Conservation (phyloP, 2,329 filamentous ascomycete species). For the Clonostachys sp. region DNA sequence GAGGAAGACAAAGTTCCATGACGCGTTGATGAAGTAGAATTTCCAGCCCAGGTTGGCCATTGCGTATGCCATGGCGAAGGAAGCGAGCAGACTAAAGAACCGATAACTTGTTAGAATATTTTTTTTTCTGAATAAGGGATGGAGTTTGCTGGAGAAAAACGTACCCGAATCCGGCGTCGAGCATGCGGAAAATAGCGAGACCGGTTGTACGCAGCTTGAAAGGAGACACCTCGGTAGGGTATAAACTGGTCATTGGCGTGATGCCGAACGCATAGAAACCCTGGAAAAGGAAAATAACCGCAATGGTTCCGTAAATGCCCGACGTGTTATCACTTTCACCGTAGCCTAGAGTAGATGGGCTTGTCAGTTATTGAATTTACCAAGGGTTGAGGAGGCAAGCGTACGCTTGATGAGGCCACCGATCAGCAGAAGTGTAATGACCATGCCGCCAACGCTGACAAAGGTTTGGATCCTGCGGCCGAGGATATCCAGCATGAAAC, state of each 20-base stretch:
- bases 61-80: constrained; percentile 19
- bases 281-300: constrained; percentile 24
- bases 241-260: constrained; percentile 24
- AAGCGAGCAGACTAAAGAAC: constrained; percentile 11
- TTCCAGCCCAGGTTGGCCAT: constrained; percentile 21
- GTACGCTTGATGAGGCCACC: constrained; percentile 16
- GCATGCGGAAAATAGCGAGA: constrained; percentile 18
- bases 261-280: constrained; percentile 23
- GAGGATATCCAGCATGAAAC: constrained; percentile 22
- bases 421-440: constrained; percentile 11
- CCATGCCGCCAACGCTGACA: constrained; percentile 15
- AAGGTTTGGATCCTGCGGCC: constrained; percentile 21
- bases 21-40: constrained; percentile 20
- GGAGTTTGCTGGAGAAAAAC: constrained; percentile 1
- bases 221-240: constrained; percentile 22
- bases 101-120: neutral
- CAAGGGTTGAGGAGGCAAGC: neutral
- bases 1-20: constrained; percentile 17
- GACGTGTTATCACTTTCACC: constrained; percentile 26
- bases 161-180: constrained; percentile 18
- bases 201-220: constrained; percentile 22
- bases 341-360: constrained; percentile 7
- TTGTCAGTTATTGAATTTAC: too few species aligned
- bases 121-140: neutral
- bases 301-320: constrained; percentile 31